Evolutionary conservation across 75 land plant genomes (phyloP).

Genomic region (Sequoia sempervirens): DNA sequence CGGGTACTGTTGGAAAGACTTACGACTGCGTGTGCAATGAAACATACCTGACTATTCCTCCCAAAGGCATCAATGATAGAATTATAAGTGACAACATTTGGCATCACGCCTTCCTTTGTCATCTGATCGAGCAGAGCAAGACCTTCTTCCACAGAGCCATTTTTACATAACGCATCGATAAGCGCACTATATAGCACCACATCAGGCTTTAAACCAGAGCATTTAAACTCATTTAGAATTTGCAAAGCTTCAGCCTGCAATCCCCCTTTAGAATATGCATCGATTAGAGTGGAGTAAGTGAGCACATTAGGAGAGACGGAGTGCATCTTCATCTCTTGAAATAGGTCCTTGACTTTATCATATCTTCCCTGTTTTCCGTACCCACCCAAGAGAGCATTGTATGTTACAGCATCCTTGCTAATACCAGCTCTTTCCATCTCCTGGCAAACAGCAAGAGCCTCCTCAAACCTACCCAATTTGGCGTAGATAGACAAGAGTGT

Average conservation of each 20-base stretch:
- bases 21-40: not conserved
- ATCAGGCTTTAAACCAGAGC: slow-evolving; percentile 78
- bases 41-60: slow-evolving; percentile 16
- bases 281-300: slow-evolving; percentile 92
- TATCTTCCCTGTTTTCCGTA: slow-evolving; percentile 93
- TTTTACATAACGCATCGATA: slow-evolving; percentile 82
- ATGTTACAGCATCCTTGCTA: slow-evolving; percentile 85
- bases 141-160: slow-evolving; percentile 78
- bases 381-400: slow-evolving; percentile 87
- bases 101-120: slow-evolving; percentile 77
- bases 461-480: slow-evolving; percentile 81
- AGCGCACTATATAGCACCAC: slow-evolving; percentile 92
- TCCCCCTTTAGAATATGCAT: slow-evolving; percentile 80
- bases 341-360: slow-evolving; percentile 52
- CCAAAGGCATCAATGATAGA: slow-evolving; percentile 96
- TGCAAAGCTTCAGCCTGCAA: slow-evolving; percentile 72
- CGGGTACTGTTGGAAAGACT: not conserved
- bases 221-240: slow-evolving; percentile 65
- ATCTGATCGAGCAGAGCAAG: slow-evolving; percentile 76
- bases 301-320: slow-evolving; percentile 61
- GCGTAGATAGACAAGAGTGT: slow-evolving; percentile 84
- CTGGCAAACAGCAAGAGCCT: slow-evolving; percentile 61
- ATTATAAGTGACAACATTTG: slow-evolving; percentile 95
- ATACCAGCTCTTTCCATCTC: slow-evolving; percentile 87
- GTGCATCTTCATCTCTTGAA: slow-evolving; percentile 68